phyloP scores from a whole-genome alignment of 805 yeast genomes.

The Candida railenensis region DNA sequence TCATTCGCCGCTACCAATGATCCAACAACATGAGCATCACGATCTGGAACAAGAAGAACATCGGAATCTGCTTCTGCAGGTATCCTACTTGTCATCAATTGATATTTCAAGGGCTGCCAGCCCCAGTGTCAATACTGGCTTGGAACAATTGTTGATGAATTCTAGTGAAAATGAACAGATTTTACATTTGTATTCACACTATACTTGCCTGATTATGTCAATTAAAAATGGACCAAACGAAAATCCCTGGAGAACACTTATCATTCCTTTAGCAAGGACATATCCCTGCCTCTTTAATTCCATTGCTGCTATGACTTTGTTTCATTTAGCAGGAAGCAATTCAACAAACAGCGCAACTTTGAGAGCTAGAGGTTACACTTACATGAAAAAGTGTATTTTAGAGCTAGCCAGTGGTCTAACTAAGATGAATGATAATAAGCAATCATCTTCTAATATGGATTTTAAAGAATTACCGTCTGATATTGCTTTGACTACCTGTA shows the following conservation, averaged over 20 bases:
- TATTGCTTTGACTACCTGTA: constrained; percentile 64
- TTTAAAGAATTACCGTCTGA: constrained; percentile 49
- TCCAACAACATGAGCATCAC: neutral
- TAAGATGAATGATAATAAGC: constrained; percentile 21
- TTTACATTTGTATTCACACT: constrained; percentile 30
- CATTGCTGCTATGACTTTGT: constrained; percentile 64
- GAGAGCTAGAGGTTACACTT: constrained; percentile 49
- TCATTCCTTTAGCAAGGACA: constrained; percentile 56
- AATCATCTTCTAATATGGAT: constrained; percentile 11
- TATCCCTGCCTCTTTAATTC: constrained; percentile 61
- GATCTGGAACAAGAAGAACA: neutral
- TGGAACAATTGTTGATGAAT: constrained; percentile 15
- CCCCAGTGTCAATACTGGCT: neutral
- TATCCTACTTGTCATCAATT: neutral
- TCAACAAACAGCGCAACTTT: constrained; percentile 45
- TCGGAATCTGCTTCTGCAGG: no score
- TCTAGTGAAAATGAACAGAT: constrained; percentile 37
- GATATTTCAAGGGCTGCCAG: neutral
- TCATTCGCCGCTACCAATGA: neutral
- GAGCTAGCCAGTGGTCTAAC: constrained; percentile 59
- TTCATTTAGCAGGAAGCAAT: constrained; percentile 46
- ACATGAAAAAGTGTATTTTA: constrained; percentile 60
- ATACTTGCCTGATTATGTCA: constrained; percentile 51
- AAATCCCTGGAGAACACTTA: constrained; percentile 63
- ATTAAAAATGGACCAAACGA: constrained; percentile 63